Conservation (phyloP, 2,329 filamentous ascomycete species). For the Helotiales sp. region DNA sequence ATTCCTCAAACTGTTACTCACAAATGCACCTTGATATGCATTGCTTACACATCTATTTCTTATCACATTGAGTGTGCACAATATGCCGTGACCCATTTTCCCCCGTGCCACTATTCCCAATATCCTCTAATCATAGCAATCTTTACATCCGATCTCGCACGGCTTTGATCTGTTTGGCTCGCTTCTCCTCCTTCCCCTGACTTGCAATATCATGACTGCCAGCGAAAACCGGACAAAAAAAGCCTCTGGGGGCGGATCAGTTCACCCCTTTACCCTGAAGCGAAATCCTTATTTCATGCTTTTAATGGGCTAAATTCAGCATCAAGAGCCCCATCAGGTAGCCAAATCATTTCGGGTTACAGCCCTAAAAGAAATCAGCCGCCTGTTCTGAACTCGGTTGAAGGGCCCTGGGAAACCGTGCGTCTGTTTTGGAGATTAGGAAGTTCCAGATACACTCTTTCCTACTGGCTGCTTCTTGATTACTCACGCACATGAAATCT, state of each 20-base stretch:
- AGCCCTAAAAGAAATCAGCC: background rate
- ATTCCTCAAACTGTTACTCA: background rate
- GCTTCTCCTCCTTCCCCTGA: slow-evolving; percentile 2
- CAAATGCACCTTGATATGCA: background rate
- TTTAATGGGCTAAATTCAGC: background rate
- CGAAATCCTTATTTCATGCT: background rate
- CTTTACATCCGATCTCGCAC: slow-evolving; percentile 8
- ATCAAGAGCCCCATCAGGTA: slow-evolving; percentile 1
- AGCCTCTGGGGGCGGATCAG: background rate
- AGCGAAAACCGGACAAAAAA: slow-evolving; percentile 2
- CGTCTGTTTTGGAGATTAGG: slow-evolving; percentile 7
- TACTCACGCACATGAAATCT: slow-evolving; percentile 7
- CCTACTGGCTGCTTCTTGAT: slow-evolving; percentile 8
- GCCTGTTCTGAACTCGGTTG: background rate
- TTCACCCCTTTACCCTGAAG: background rate
- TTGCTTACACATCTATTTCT: background rate
- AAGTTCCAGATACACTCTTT: background rate
- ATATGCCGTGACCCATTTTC: background rate
- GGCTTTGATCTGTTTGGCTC: background rate
- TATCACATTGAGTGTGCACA: background rate
- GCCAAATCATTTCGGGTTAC: background rate
- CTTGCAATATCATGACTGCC: background rate
- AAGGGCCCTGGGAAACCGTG: background rate
- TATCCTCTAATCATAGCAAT: background rate
- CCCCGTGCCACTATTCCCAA: slow-evolving; percentile 4